Evolutionary conservation across 169 alveolate genomes (phyloP).

Genomic region (Eimeria necatrix): DNA sequence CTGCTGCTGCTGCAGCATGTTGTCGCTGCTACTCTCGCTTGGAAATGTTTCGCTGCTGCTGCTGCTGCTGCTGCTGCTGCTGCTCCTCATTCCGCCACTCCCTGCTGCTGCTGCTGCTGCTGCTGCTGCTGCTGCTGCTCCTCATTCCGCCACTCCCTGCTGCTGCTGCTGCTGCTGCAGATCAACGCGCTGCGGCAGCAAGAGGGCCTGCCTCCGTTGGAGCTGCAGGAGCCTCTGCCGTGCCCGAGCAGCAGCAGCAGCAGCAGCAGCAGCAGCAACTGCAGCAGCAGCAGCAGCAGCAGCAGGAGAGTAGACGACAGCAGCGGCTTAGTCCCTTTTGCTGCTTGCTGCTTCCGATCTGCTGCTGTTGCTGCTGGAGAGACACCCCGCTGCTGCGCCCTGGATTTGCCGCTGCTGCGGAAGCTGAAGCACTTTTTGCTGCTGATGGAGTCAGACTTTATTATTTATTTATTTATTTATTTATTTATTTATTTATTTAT

Average conservation of each 20-base stretch:
- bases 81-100: no score
- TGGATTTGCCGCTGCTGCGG: constrained; percentile 65
- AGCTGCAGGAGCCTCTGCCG: neutral
- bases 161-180: constrained; percentile 15
- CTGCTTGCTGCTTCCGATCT: neutral
- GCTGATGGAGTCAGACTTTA: constrained; percentile 46
- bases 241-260: no score
- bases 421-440: constrained; percentile 54
- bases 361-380: constrained; percentile 26
- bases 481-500: no score
- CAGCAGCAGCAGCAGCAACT: no score
- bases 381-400: constrained; percentile 37
- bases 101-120: no score
- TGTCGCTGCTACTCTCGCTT: no score
- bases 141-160: neutral
- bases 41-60: no score
- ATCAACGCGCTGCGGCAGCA: neutral
- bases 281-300: constrained; percentile 5
- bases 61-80: no score
- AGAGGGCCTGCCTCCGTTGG: neutral
- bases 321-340: constrained; percentile 54
- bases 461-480: no score
- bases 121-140: neutral
- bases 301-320: constrained; percentile 14
- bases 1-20: no score